Evolutionary conservation across 805 yeast species (phyloP), one percentile per base, ranked within the genome.

Genomic region (Cyberlindnera galapagoensis): DNA sequence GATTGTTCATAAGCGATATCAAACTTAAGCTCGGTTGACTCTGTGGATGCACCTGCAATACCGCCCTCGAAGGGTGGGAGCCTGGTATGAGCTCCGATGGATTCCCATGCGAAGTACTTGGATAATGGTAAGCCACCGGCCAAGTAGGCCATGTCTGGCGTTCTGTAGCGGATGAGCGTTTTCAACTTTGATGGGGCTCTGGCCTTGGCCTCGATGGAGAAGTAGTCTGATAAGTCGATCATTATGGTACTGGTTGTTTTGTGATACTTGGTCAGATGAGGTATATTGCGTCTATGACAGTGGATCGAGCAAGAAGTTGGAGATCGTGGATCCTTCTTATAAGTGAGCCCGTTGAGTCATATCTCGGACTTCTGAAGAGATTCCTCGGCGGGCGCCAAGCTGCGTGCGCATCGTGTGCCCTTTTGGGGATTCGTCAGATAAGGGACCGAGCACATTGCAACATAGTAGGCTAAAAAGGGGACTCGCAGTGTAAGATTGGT

Each of bases 111-210:
- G 69, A 88, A 88, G 59, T 81, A 80, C 36, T 79, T 84, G 11
- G 94, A 63, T 52, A 83, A 65, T 11, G 97, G 97, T 44, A 88
- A 69, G 2, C 97, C 97, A 45, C 96, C 96, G 33, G 95, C 96
- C 33, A 88, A 69, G 52, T 85, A 86, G 30, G 84, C 74, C 54
- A 88, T 67, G 25, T 78, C 73, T 19, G 90, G 94, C 36, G 69
- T 65, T 24, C 63, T 61, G 52, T 65, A 78, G 60, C 79, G 76
- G 51, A 74, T 74, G 64, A 87, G 81, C 10, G 90, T 87, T 60
- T 88, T 88, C 56, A 88, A 69, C 11, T 82, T 78, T 7, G 95
- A 83, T 24, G 78, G 74, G 31, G 67, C 60, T 61, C 97, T 79
- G 9, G 80, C 63, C 40, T 69, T 69, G 18, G 95, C 75, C 61